A percentile compares a stretch with the other conserved stretches of the same genome.
These are phyloP conservation scores for Monilinia fructicola DNA, from an alignment of 2,329 filamentous ascomycete genomes.

Conservation along the genomic window DNA sequence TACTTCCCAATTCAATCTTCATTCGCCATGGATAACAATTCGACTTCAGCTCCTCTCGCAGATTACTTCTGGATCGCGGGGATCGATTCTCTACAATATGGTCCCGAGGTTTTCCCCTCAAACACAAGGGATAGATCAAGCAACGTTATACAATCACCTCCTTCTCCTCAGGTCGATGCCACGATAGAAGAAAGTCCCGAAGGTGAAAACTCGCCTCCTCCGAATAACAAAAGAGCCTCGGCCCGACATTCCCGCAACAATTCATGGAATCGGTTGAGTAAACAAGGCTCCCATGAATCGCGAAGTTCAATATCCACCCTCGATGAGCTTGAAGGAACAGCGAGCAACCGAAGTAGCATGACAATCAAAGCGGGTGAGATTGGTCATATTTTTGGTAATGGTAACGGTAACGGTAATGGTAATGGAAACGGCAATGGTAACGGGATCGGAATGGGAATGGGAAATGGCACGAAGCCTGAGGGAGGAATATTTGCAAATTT, in stretches of 20 bases:
- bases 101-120: constrained; percentile 50
- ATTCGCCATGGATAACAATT: constrained; percentile 45
- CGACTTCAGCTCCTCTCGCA: constrained; percentile 64
- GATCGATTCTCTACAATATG: constrained; percentile 65
- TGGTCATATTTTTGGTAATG: constrained; percentile 19
- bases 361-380: constrained; percentile 54
- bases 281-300: constrained; percentile 50
- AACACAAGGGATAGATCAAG: constrained; percentile 27
- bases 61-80: constrained; percentile 77
- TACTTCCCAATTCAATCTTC: neutral
- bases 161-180: constrained; percentile 48
- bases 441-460: constrained; percentile 29
- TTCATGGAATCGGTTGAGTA: constrained; percentile 59
- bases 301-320: constrained; percentile 55
- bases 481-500: constrained; percentile 58
- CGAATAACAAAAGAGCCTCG: constrained; percentile 34
- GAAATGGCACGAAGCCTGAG: constrained; percentile 23
- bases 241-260: constrained; percentile 62
- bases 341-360: constrained; percentile 64
- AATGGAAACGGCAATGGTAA: constrained; percentile 19
- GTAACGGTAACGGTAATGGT: constrained; percentile 27
- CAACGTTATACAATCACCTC: constrained; percentile 33
- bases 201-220: constrained; percentile 47
- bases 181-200: constrained; percentile 59
- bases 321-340: constrained; percentile 53